Evolutionary conservation across 768 basidiomycete genomes (phyloP).

Genomic region (Sarcodon aspratus): DNA sequence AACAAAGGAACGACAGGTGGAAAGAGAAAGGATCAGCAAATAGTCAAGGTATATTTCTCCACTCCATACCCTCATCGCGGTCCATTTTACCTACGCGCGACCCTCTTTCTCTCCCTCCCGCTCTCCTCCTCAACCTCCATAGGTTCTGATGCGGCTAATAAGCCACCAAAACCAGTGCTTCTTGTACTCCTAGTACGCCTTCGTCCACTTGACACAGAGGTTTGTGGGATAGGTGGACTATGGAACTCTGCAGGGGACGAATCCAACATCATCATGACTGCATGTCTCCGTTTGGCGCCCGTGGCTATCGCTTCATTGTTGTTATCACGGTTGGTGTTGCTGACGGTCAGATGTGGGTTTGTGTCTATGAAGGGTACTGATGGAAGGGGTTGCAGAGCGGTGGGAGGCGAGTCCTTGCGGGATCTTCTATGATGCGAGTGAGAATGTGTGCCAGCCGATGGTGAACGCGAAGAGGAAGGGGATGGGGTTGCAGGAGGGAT

Average conservation of each 20-base stretch:
- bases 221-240: constrained; percentile 9
- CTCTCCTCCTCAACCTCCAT: constrained; percentile 74
- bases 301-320: constrained; percentile 22
- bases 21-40: no score
- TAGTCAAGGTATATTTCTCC: no score
- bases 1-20: no score
- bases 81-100: constrained; percentile 42
- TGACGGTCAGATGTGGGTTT: constrained; percentile 6
- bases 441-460: constrained; percentile 13
- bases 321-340: constrained; percentile 14
- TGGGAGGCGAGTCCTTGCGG: constrained; percentile 5
- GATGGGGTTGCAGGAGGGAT: constrained; percentile 2
- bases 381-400: background rate
- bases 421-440: constrained; percentile 18
- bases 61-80: no score
- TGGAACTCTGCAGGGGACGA: constrained; percentile 24
- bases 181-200: constrained; percentile 48
- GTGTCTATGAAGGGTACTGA: background rate
- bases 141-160: constrained; percentile 25
- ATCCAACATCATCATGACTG: constrained; percentile 71
- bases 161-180: constrained; percentile 9
- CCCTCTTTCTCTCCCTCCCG: constrained; percentile 62
- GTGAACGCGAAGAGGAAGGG: constrained; percentile 9
- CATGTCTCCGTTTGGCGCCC: constrained; percentile 66
- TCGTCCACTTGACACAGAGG: constrained; percentile 22